Percentiles rank a stretch among this genome's conserved stretches.
phyloP scores from a whole-genome alignment of 2,329 filamentous ascomycete genomes.

The Diaporthe sp. region DNA sequence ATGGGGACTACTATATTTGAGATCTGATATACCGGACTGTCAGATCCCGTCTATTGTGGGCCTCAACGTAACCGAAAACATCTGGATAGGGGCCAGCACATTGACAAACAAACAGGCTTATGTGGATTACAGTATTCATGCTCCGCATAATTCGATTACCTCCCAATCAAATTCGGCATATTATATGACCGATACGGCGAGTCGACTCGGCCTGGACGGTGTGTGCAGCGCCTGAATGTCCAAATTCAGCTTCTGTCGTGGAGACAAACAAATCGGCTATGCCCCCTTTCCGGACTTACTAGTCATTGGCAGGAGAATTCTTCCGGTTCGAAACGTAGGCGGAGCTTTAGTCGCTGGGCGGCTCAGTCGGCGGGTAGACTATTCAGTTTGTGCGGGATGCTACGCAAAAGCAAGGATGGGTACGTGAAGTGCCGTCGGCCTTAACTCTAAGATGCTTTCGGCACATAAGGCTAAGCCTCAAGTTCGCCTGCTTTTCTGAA shows the following conservation, averaged over 20 bases:
- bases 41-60: slow-evolving; percentile 20
- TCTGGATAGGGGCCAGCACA: slow-evolving; percentile 1
- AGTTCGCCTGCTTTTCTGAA: neutral
- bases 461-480: neutral
- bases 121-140: neutral
- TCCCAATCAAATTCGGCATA: neutral
- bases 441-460: neutral
- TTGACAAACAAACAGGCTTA: neutral
- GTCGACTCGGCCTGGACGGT: neutral
- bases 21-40: slow-evolving; percentile 21
- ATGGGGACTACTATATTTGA: slow-evolving; percentile 19
- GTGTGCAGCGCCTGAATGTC: neutral
- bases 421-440: neutral
- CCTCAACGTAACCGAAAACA: neutral
- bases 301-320: slow-evolving; percentile 4
- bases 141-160: slow-evolving; percentile 1
- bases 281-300: slow-evolving; percentile 9
- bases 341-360: slow-evolving; percentile 2
- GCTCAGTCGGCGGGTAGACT: slow-evolving; percentile 3
- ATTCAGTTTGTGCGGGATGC: slow-evolving; percentile 1
- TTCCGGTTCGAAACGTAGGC: slow-evolving; percentile 9
- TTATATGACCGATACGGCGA: neutral
- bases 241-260: neutral
- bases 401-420: neutral
- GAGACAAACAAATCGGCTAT: neutral